phyloP scores from a whole-genome alignment of 2,329 filamentous ascomycete species.

The Diaporthe helianthi region DNA sequence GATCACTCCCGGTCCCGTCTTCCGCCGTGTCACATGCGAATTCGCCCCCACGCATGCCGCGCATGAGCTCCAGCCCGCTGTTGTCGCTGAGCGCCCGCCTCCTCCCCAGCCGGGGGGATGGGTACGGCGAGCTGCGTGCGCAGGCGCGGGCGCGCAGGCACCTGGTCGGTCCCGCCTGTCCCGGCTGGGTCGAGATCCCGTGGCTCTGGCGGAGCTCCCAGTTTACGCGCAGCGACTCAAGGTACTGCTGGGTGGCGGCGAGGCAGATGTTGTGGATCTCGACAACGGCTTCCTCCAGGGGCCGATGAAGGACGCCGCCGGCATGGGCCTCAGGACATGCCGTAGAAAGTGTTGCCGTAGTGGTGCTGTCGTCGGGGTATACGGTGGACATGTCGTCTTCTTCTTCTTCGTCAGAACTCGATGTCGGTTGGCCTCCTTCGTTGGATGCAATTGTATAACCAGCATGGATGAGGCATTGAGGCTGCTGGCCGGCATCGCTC shows the following conservation, averaged over 20 bases:
- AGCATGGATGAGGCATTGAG: not conserved
- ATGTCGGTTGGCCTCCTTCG: not conserved
- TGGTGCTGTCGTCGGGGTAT: conserved; percentile 25
- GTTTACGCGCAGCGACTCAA: conserved; percentile 36
- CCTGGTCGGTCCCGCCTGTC: not conserved
- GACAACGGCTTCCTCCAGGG: conserved; percentile 12
- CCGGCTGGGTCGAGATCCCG: not conserved
- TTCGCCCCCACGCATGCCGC: not conserved
- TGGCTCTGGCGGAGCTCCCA: conserved; percentile 35
- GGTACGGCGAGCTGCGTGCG: conserved; percentile 10
- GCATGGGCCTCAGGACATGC: not conserved
- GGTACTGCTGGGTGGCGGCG: conserved; percentile 37
- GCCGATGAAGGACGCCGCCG: not conserved
- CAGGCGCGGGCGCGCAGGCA: not conserved
- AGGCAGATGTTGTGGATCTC: conserved; percentile 39
- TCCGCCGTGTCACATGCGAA: not conserved
- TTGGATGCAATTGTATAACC: no score
- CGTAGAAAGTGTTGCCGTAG: not conserved
- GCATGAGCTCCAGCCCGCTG: not conserved
- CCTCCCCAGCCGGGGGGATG: not conserved
- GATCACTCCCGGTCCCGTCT: not conserved
- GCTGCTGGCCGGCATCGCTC: not conserved
- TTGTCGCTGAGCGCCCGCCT: conserved; percentile 23
- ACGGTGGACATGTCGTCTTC: not conserved
- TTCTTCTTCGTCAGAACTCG: not conserved